phyloP scores from a whole-genome alignment of 1,139 yeast genomes.

The Kazachstania sp. region DNA sequence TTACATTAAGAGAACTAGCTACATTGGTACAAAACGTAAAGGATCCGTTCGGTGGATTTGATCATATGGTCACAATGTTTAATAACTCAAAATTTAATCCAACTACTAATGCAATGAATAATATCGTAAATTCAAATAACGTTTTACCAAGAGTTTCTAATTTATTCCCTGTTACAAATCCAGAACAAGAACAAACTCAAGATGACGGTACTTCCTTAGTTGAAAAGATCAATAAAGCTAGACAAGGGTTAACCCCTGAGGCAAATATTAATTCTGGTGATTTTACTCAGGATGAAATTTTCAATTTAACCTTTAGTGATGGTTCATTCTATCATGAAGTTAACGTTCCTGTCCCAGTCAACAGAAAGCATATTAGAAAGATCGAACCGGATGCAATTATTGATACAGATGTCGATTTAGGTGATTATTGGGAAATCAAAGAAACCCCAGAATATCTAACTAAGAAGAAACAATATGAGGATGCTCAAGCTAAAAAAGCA shows the following conservation, averaged over 20 bases:
- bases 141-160: not conserved
- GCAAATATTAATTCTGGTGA: slow-evolving; percentile 10
- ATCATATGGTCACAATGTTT: slow-evolving; percentile 6
- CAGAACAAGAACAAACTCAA: not conserved
- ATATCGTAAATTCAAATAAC: not conserved
- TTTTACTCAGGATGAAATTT: slow-evolving; percentile 23
- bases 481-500: not conserved
- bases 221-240: not conserved
- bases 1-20: slow-evolving; percentile 22
- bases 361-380: slow-evolving; percentile 9
- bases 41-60: slow-evolving; percentile 26
- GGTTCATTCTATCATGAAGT: slow-evolving; percentile 27
- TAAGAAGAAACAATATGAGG: not conserved
- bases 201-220: not conserved
- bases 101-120: not conserved
- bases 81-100: not conserved
- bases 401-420: not conserved
- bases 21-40: slow-evolving; percentile 19
- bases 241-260: not conserved
- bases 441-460: slow-evolving; percentile 4
- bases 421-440: slow-evolving; percentile 4
- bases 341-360: slow-evolving; percentile 22
- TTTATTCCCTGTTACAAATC: not conserved
- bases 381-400: slow-evolving; percentile 6
- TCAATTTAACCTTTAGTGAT: slow-evolving; percentile 18